Conservation (phyloP, 345 rosid species). For the Raphanus raphanistrum region DNA sequence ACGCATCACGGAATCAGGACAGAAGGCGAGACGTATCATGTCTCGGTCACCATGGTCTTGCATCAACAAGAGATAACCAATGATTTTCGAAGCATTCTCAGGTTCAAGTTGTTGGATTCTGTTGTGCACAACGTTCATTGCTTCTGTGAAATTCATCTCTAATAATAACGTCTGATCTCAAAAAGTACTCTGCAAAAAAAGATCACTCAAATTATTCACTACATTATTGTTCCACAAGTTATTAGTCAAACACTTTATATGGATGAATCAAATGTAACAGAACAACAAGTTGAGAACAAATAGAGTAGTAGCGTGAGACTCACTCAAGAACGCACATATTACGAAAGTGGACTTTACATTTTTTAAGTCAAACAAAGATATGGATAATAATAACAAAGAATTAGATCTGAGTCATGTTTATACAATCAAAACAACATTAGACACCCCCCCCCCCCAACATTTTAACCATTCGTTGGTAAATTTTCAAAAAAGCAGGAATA, state of each 20-base stretch:
- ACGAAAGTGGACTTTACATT: neutral
- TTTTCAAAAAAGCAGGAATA: neutral
- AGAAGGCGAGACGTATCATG: slow-evolving; percentile 86
- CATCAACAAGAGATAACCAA: slow-evolving; percentile 66
- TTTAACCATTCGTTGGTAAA: neutral
- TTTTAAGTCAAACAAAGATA: slow-evolving; percentile 5
- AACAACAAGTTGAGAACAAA: slow-evolving; percentile 20
- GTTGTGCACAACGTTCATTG: slow-evolving; percentile 72
- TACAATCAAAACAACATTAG: slow-evolving; percentile 15
- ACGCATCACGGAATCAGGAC: slow-evolving; percentile 63
- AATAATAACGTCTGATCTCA: slow-evolving; percentile 1
- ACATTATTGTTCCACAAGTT: neutral
- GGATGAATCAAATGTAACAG: slow-evolving; percentile 10
- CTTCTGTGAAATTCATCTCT: slow-evolving; percentile 76
- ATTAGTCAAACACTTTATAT: slow-evolving; percentile 21
- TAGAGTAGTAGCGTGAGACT: slow-evolving; percentile 19
- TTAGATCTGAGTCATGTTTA: slow-evolving; percentile 16
- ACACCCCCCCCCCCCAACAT: neutral
- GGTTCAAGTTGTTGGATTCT: slow-evolving; percentile 91
- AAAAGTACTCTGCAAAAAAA: slow-evolving; percentile 21
- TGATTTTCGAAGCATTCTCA: slow-evolving; percentile 75
- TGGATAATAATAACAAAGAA: slow-evolving; percentile 13
- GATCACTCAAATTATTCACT: neutral
- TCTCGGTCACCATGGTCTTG: slow-evolving; percentile 73
- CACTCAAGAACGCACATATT: slow-evolving; percentile 26